These are phyloP conservation scores for Phialocephala subalpina DNA, from an alignment of 2,329 filamentous ascomycete species.

Conservation along the genomic window DNA sequence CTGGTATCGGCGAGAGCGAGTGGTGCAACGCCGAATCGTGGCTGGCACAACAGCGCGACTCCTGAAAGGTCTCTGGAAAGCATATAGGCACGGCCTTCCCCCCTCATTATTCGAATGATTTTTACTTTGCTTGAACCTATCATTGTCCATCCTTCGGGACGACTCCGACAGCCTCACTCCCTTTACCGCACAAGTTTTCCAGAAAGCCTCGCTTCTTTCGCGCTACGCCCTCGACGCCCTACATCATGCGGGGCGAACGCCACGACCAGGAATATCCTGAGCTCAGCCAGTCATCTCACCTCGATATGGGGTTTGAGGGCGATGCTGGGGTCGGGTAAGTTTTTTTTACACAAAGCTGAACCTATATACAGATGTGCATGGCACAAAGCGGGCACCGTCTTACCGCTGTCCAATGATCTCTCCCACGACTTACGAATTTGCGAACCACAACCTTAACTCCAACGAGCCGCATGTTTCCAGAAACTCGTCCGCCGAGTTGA, in stretches of 20 bases:
- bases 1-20: neutral
- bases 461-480: too few species aligned
- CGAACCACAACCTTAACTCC: too few species aligned
- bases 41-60: neutral
- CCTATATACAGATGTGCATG: too few species aligned
- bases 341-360: neutral
- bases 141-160: neutral
- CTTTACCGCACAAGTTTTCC: too few species aligned
- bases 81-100: neutral
- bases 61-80: neutral
- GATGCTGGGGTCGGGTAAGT: constrained; percentile 3
- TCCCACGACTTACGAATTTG: too few species aligned
- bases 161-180: neutral
- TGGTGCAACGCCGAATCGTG: neutral
- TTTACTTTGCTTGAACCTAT: neutral
- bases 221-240: constrained; percentile 19
- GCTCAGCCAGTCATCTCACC: constrained; percentile 14
- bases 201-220: neutral
- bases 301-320: constrained; percentile 11
- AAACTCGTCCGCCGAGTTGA: too few species aligned
- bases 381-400: too few species aligned
- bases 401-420: too few species aligned
- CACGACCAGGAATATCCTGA: constrained; percentile 6
- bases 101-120: neutral
- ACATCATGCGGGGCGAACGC: constrained; percentile 15